Evolutionary conservation across 1,139 yeast genomes (phyloP), one percentile per base, ranked within the genome.

Genomic region (Suhomyces anneliseae): DNA sequence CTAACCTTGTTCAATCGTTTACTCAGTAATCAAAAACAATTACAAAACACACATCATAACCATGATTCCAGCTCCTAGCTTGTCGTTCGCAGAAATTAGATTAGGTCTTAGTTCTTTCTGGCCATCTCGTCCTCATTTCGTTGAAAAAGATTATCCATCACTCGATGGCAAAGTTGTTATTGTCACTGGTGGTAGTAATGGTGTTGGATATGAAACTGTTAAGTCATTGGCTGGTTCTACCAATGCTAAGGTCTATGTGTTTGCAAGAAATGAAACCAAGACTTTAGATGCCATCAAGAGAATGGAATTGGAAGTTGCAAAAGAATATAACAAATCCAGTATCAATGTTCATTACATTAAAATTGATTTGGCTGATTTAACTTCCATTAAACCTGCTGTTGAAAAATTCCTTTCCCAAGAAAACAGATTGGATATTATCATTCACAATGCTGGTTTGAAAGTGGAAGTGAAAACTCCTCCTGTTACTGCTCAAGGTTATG

Each of bases 391-490:
- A 50, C 69, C 72, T 2, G 79, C 74, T 2, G 73, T 66, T 12
- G 56, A 60, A 10, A 56, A 66, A 36, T 61, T 79, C 44, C 53
- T 64, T 47, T 45, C 50, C 32, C 50, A 39, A 8, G 62, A 55
- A 36, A 42, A 55, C 4, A 56, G 69, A 12, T 51, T 79, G 31
- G 78, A 77, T 51, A 64, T 75, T 11, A 68, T 76, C 12, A 68
- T 79, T 41, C 76, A 78, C 54, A 78, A 79, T 61, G 83, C 83
- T 8, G 60, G 85, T 38, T 69, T 79, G 12, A 77, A 74, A 75
- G 59, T 64, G 14, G 74, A 79, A 1, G 69, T 71, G 9, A 56
- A 57, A n/a, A 68, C 68, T 10, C 3, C 24, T 19, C 24, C 24
- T 19, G 4, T 19, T 19, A 40, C 43, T 15, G 39, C 43, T 12